Conservation (phyloP, 148 eudicot genomes). For the Heliosperma pusillum region DNA sequence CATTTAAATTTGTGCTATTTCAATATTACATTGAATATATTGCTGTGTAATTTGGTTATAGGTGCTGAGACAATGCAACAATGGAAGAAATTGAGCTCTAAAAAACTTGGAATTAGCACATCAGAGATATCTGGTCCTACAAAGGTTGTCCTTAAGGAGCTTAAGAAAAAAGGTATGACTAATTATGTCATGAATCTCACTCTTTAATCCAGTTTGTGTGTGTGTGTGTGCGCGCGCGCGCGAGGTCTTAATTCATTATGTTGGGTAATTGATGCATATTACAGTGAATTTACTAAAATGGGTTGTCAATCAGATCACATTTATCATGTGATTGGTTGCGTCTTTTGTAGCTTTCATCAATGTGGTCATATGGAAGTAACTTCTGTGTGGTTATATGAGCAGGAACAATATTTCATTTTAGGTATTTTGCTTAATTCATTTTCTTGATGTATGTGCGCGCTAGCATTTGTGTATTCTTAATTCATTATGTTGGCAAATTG, state of each 20-base stretch:
- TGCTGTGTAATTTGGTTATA: neutral
- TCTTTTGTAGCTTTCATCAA: neutral
- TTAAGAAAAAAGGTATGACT: slow-evolving; percentile 52
- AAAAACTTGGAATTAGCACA: slow-evolving; percentile 62
- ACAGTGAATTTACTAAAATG: neutral
- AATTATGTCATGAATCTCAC: neutral
- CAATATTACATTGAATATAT: neutral
- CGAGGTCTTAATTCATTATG: neutral
- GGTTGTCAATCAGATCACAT: neutral
- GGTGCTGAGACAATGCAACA: slow-evolving; percentile 14
- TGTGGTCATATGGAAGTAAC: too few relatives aligned
- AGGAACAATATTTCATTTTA: neutral
- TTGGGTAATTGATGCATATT: neutral
- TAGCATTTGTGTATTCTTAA: neutral
- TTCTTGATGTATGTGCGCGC: too few relatives aligned
- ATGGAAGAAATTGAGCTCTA: slow-evolving; percentile 70
- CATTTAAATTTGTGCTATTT: neutral
- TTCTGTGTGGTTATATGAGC: neutral
- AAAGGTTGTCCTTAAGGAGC: slow-evolving; percentile 55
- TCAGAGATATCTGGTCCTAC: slow-evolving; percentile 59
- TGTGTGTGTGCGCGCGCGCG: neutral
- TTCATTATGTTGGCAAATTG: neutral
- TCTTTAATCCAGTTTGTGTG: neutral
- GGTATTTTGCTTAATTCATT: neutral
- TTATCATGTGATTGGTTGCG: neutral